These are phyloP conservation scores for Mycocentrospora acerina DNA, from an alignment of 2,329 filamentous ascomycete genomes.

Conservation along the genomic window DNA sequence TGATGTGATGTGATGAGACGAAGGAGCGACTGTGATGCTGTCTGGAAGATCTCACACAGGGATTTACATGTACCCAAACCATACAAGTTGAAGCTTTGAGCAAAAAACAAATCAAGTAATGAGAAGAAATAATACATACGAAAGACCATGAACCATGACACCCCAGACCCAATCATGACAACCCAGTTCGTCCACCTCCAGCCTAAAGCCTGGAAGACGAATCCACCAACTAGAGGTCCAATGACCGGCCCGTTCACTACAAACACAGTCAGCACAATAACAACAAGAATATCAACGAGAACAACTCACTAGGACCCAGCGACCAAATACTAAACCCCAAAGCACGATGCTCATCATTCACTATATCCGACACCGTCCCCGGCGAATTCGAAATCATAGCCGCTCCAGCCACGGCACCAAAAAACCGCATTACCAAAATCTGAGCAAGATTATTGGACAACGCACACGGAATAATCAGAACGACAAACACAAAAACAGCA, in stretches of 20 bases:
- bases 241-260: conserved; percentile 66
- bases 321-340: conserved; percentile 82
- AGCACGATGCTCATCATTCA: conserved; percentile 76
- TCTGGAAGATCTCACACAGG: too few relatives aligned
- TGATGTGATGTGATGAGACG: too few relatives aligned
- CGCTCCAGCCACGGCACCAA: conserved; percentile 72
- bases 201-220: conserved; percentile 73
- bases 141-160: conserved; percentile 59
- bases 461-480: conserved; percentile 72
- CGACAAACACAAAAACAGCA: conserved; percentile 63
- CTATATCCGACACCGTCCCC: conserved; percentile 80
- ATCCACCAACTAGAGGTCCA: conserved; percentile 75
- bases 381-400: conserved; percentile 83
- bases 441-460: conserved; percentile 67
- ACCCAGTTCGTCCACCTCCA: conserved; percentile 88
- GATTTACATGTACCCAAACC: too few relatives aligned
- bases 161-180: conserved; percentile 63
- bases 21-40: too few relatives aligned
- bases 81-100: background rate
- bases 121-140: conserved; percentile 4
- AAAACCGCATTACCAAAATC: conserved; percentile 72
- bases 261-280: too few relatives aligned
- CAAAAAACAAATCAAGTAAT: background rate
- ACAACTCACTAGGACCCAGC: conserved; percentile 62
- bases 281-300: too few relatives aligned